Conservation (phyloP, 805 yeast species). For the Saccharomycopsis amapae region DNA sequence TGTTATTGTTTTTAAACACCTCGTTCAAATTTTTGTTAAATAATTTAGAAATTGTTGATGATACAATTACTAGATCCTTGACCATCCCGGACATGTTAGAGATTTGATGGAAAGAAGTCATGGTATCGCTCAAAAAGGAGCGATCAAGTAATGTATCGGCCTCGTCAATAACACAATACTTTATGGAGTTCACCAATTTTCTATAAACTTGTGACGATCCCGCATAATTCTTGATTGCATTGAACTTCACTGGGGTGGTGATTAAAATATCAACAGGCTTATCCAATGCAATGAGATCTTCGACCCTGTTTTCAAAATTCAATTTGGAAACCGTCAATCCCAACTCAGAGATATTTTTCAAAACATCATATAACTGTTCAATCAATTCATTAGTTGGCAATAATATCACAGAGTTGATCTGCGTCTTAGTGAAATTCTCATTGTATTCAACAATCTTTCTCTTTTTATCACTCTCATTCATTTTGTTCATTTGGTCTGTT, state of each 20-base stretch:
- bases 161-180: constrained; percentile 75
- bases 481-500: constrained; percentile 38
- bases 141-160: constrained; percentile 50
- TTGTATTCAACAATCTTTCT: not conserved
- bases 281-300: constrained; percentile 4
- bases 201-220: constrained; percentile 27
- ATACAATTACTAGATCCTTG: constrained; percentile 64
- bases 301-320: constrained; percentile 8
- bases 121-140: constrained; percentile 22
- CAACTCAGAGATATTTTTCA: constrained; percentile 23
- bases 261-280: constrained; percentile 68
- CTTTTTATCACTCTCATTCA: not conserved
- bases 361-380: constrained; percentile 57
- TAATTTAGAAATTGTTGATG: constrained; percentile 84
- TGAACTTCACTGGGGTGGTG: constrained; percentile 77
- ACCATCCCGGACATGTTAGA: constrained; percentile 34
- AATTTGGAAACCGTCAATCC: constrained; percentile 8
- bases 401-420: constrained; percentile 55
- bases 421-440: constrained; percentile 8
- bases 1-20: constrained; percentile 54
- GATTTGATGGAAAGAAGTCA: constrained; percentile 50
- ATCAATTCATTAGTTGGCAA: constrained; percentile 89
- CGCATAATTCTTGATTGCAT: constrained; percentile 28
- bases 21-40: constrained; percentile 55
- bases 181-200: constrained; percentile 31